Evolutionary conservation across 176 grass and related monocot species (phyloP), one percentile per base, ranked within the genome.

Genomic region (Chrysopogon serrulatus): DNA sequence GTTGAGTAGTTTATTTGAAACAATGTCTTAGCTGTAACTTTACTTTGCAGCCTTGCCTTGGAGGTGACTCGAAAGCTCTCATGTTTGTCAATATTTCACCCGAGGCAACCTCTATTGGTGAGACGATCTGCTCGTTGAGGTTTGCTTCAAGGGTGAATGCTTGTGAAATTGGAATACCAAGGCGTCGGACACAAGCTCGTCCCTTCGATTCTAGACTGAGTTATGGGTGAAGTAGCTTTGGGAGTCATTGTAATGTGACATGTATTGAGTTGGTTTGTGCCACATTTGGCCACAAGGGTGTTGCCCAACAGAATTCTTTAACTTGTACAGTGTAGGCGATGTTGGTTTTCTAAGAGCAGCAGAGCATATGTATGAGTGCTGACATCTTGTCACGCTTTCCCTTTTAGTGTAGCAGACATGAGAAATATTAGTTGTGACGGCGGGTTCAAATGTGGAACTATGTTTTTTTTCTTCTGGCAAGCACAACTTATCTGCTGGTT

Each of bases 81-180:
- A 98, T 98, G 96, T 92, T 98, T 80, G 96, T 98, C 56, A 98
- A 98, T 40, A 82, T 98, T 16, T 85, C 96, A 39, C 96, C 96
- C 0, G 96, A 98, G 68, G 75, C 68, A 28, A 90, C 96, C 4
- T 98, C 91, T 0, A 57, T 76, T 3, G 87, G 85, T 3, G 96
- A 98, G 71, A 90, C 93, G 0, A 32, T 98, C 5, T 98, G 96
- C 26, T 98, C 96, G 0, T 86, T 98, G 56, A 86, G 91, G 33
- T 98, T 98, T 71, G 96, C 96, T 34, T 92, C 96, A 9, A 86
- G 96, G 72, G 96, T 98, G 31, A 98, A 98, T 37, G 83, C 93
- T 19, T 98, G 96, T 0, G 96, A 98, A 35, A 95, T 98, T 23
- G 96, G 96, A 2, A 71, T 91, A 32, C 91, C 96, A 13, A 88